phyloP scores from a whole-genome alignment of 176 grass and related monocot species.

The Thalia dealbata region DNA sequence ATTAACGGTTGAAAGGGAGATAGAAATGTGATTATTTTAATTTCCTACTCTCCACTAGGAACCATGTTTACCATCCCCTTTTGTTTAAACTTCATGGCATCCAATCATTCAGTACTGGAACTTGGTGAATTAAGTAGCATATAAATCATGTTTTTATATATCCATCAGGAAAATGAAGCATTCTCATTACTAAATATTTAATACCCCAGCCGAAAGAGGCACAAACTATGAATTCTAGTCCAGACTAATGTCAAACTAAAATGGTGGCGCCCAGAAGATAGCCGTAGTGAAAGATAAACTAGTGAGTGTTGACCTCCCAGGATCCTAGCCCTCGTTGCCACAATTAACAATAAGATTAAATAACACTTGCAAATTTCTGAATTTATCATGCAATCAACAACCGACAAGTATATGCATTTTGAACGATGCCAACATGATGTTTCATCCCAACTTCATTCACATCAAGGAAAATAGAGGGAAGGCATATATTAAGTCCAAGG shows the following conservation, averaged over 20 bases:
- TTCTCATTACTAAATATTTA: no score
- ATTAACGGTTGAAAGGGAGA: background rate
- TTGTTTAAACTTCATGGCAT: background rate
- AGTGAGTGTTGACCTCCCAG: background rate
- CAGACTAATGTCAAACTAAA: background rate
- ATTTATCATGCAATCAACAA: background rate
- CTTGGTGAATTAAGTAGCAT: background rate
- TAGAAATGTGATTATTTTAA: no score
- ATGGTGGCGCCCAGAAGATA: background rate
- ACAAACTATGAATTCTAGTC: background rate
- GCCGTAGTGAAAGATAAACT: background rate
- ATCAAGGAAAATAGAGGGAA: background rate
- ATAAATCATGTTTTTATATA: no score
- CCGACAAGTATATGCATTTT: background rate
- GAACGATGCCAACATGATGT: background rate
- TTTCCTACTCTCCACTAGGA: no score
- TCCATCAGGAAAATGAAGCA: no score
- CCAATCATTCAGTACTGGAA: background rate
- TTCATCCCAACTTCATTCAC: background rate
- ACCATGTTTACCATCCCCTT: no score
- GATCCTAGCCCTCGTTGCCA: background rate
- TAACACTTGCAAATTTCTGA: background rate
- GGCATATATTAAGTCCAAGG: background rate
- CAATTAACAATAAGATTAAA: background rate
- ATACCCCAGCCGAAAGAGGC: no score